Evolutionary conservation across 2,329 filamentous ascomycete species (phyloP).

Genomic region (Epichloe typhina): DNA sequence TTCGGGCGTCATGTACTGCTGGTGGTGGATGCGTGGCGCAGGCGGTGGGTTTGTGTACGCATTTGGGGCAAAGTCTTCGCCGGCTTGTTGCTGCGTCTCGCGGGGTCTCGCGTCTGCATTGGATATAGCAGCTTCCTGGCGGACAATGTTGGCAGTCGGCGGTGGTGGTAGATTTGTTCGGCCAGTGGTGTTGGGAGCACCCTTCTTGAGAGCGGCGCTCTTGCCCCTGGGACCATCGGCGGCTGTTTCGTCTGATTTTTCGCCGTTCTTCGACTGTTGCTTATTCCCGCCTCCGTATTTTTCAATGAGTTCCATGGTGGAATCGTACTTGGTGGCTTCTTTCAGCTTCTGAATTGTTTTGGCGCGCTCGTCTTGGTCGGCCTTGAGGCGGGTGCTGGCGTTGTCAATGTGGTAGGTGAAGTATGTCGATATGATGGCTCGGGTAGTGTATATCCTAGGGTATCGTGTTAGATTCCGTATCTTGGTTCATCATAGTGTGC

Average conservation of each 20-base stretch:
- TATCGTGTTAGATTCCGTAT: background rate
- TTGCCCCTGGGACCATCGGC: conserved; percentile 4
- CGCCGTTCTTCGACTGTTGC: conserved; percentile 4
- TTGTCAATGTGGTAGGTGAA: conserved; percentile 72
- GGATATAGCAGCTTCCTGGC: conserved; percentile 16
- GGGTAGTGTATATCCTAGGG: conserved; percentile 63
- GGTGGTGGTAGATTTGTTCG: conserved; percentile 44
- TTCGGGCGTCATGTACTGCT: conserved; percentile 18
- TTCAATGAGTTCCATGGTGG: conserved; percentile 80
- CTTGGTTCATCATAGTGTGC: background rate
- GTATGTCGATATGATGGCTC: conserved; percentile 51
- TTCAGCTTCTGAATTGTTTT: conserved; percentile 91
- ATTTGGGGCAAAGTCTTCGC: conserved; percentile 61
- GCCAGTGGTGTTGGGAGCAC: background rate
- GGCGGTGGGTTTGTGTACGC: conserved; percentile 24
- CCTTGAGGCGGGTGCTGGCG: conserved; percentile 56
- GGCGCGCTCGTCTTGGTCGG: conserved; percentile 64
- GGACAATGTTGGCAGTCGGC: conserved; percentile 48
- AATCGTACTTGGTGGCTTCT: conserved; percentile 88
- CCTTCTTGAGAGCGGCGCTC: conserved; percentile 9
- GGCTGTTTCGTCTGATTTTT: conserved; percentile 5
- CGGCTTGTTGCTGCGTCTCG: background rate
- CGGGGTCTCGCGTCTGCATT: background rate
- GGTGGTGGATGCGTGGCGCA: conserved; percentile 4
- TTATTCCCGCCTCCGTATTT: conserved; percentile 71